Conservation (phyloP, 139 green algal species). For the Tetraselmis chui region DNA sequence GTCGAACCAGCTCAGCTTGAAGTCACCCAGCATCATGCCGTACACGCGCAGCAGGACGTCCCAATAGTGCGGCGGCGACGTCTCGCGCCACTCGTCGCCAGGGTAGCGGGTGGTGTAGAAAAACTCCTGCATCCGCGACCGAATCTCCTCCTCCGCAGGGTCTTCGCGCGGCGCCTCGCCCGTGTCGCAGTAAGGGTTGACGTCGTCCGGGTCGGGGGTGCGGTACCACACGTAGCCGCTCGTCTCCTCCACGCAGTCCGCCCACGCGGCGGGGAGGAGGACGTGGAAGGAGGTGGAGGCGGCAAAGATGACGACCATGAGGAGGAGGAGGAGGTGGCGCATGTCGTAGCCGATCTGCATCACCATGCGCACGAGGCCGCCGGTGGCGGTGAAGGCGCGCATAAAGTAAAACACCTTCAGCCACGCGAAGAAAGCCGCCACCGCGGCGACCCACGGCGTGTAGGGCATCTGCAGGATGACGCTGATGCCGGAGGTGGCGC, state of each 20-base stretch:
- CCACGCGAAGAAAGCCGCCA: neutral
- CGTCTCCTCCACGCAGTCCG: neutral
- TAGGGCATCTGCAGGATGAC: neutral
- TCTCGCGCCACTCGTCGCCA: neutral
- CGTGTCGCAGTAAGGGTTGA: neutral
- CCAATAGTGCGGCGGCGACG: neutral
- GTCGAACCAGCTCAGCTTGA: neutral
- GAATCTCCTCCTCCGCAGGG: neutral
- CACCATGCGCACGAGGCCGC: slow-evolving; percentile 5
- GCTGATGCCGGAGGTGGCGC: neutral
- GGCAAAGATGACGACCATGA: slow-evolving; percentile 3
- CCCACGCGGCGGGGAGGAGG: neutral
- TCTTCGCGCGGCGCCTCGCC: neutral
- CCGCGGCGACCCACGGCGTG: neutral
- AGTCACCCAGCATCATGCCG: slow-evolving; percentile 1
- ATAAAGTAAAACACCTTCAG: neutral
- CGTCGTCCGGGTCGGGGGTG: neutral
- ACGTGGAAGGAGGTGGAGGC: neutral
- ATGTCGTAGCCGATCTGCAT: slow-evolving; percentile 4
- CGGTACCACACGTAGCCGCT: neutral
- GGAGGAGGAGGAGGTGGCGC: neutral
- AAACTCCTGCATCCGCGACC: neutral
- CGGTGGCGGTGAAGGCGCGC: neutral
- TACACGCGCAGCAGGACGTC: neutral
- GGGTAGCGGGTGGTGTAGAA: neutral